Evolutionary conservation across 495 filamentous ascomycete genomes (phyloP).

Genomic region (Aspergillus ostianus): DNA sequence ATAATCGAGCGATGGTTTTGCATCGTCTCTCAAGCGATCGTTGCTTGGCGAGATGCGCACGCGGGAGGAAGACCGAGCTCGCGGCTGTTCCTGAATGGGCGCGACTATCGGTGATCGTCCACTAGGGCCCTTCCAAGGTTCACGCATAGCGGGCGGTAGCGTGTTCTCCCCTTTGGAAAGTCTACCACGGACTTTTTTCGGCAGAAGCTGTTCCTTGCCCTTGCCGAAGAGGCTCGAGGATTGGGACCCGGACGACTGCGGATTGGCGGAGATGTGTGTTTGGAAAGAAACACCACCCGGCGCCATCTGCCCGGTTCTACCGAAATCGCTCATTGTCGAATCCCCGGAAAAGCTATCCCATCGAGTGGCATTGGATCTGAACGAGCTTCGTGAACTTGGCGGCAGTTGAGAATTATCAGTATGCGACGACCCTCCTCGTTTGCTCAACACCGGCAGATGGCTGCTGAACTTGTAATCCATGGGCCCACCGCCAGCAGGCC

Average conservation of each 20-base stretch:
- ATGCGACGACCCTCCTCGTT: slow-evolving; percentile 12
- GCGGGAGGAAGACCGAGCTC: slow-evolving; percentile 27
- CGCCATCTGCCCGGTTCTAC: slow-evolving; percentile 23
- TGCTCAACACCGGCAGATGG: slow-evolving; percentile 24
- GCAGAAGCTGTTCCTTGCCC: slow-evolving; percentile 33
- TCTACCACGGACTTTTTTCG: slow-evolving; percentile 31
- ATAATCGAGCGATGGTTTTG: slow-evolving; percentile 10
- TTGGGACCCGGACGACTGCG: slow-evolving; percentile 22
- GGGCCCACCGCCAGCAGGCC: neutral
- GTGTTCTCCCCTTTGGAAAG: slow-evolving; percentile 26
- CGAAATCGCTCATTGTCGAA: slow-evolving; percentile 37
- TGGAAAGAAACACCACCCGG: slow-evolving; percentile 26
- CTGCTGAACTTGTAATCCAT: slow-evolving; percentile 21
- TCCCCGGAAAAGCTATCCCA: slow-evolving; percentile 54
- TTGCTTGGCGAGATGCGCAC: slow-evolving; percentile 17
- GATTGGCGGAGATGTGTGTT: slow-evolving; percentile 10
- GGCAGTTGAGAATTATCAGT: slow-evolving; percentile 5
- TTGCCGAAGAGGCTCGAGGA: slow-evolving; percentile 28
- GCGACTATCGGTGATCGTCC: slow-evolving; percentile 45
- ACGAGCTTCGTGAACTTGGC: slow-evolving; percentile 14
- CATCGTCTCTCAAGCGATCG: slow-evolving; percentile 15
- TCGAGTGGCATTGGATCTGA: slow-evolving; percentile 25
- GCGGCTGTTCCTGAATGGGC: slow-evolving; percentile 28
- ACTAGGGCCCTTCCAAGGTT: slow-evolving; percentile 52
- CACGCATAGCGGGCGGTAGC: slow-evolving; percentile 26